Percentiles rank a stretch among this genome's conserved stretches.
phyloP scores from a whole-genome alignment of 192 early-diverging fungal species.

The Diversispora eburnea region DNA sequence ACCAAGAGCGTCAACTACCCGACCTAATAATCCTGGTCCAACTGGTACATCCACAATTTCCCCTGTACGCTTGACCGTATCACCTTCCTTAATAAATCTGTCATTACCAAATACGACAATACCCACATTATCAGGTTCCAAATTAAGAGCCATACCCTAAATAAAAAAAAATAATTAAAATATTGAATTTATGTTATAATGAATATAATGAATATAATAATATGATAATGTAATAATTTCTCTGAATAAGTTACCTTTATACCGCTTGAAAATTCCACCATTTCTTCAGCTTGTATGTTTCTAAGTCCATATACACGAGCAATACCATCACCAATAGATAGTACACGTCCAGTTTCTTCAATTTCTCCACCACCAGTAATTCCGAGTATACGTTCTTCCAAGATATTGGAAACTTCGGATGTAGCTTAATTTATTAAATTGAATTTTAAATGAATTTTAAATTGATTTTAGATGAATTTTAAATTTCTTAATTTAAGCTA shows the following conservation, averaged over 20 bases:
- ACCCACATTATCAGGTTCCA: slow-evolving; percentile 99
- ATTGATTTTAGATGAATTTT: neutral
- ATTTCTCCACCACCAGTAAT: slow-evolving; percentile 80
- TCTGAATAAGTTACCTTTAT: slow-evolving; percentile 63
- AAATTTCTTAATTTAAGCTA: neutral
- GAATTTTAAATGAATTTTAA: neutral
- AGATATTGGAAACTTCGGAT: slow-evolving; percentile 95
- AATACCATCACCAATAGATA: slow-evolving; percentile 99
- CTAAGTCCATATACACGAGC: slow-evolving; percentile 98
- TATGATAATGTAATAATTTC: neutral
- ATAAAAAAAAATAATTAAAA: neutral
- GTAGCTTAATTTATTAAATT: slow-evolving; percentile 46
- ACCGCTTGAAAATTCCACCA: slow-evolving; percentile 99
- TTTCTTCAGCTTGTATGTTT: slow-evolving; percentile 98
- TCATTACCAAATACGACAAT: slow-evolving; percentile 99
- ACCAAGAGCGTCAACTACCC: slow-evolving; percentile 98
- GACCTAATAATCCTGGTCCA: slow-evolving; percentile 91
- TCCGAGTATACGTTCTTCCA: slow-evolving; percentile 96
- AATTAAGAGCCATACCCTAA: slow-evolving; percentile 99
- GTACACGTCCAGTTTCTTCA: slow-evolving; percentile 96
- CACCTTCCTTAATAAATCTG: slow-evolving; percentile 99
- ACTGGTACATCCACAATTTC: slow-evolving; percentile 98
- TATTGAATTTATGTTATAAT: neutral
- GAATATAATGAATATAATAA: neutral
- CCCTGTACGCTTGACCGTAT: slow-evolving; percentile 98